Evolutionary conservation across 2,329 filamentous ascomycete species (phyloP).

Genomic region (Colletotrichum cordylinicola): DNA sequence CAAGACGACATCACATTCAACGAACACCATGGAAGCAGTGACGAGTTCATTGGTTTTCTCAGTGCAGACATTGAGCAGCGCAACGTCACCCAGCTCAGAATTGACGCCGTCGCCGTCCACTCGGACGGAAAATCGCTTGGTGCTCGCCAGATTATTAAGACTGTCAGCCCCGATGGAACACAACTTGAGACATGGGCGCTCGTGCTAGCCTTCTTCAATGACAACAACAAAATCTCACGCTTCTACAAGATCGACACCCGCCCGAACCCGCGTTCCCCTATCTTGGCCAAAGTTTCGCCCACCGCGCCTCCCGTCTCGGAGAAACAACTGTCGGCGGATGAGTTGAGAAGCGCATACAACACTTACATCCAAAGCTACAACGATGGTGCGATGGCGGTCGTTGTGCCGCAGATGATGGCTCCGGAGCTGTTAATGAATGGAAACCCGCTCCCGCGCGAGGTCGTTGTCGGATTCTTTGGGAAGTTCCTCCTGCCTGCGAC

Average conservation of each 20-base stretch:
- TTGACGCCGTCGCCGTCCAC: not conserved
- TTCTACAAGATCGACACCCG: not conserved
- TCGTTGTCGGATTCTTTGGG: not conserved
- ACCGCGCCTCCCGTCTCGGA: not conserved
- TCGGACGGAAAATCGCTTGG: not conserved
- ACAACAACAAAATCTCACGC: not conserved
- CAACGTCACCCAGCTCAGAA: not conserved
- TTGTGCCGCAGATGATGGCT: not conserved
- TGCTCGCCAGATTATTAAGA: not conserved
- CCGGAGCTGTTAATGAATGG: not conserved
- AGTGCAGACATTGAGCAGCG: not conserved
- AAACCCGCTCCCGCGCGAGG: not conserved
- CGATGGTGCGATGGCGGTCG: not conserved
- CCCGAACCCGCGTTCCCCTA: not conserved
- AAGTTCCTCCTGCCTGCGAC: not conserved
- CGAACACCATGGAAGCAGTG: not conserved
- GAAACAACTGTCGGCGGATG: not conserved
- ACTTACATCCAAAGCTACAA: slow-evolving; percentile 8
- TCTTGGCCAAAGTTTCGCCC: not conserved
- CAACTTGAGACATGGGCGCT: not conserved
- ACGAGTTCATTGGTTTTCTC: not conserved
- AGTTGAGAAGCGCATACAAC: not conserved
- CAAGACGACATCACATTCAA: not conserved
- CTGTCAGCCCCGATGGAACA: not conserved
- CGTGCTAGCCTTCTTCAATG: not conserved